Base-by-base conservation (phyloP, 805 yeast species). In the Candida michaelii region DNA sequence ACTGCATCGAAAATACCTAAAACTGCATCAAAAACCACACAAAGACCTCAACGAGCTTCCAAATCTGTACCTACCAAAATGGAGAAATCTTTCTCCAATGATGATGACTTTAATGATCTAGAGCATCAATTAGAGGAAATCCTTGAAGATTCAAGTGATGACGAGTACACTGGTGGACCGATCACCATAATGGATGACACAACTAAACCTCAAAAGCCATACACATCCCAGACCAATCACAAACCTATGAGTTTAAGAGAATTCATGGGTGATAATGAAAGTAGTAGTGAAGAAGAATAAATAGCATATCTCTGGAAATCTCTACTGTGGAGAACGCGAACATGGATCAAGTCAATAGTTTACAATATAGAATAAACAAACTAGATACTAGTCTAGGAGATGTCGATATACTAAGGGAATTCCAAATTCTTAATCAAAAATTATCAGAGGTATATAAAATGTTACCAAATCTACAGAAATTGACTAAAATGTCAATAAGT, bases 91-190 rank as follows among this genome's bases (percentile, higher is more conserved):
- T 27, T 31, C 18, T 14, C 34, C 4, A 40, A 36, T n/a, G 69
- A 60, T 14, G 73, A 70, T 50, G 74, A 69, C 21, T 70, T 70
- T 44, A 64, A 64, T 30, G 74, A 69, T 47, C 58, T 70, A 33
- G 76, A 70, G 39, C 68, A 67, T 43, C 71, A 70, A 44, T 51
- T 70, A 27, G 62, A 68, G 41, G 73, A 70, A 47, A 74, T 68
- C 5, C 51, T 70, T 30, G 73, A 59, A 25, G 62, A 59, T 38
- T 42, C 44, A 12, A 44, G 48, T 29, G 46, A 42, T 13, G 36
- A 30, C 15, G 53, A 56, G 10, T 37, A 36, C 16, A 27, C 29
- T 18, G 45, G 43, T 4, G 47, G 33, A n/a, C 52, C 52, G 8
- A 37, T 42, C n/a, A 39, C 39, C 4, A 36, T 41, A 17, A 23